These are phyloP conservation scores for Juncus inflexus DNA, from an alignment of 176 grass and related monocot species.

Conservation along the genomic window DNA sequence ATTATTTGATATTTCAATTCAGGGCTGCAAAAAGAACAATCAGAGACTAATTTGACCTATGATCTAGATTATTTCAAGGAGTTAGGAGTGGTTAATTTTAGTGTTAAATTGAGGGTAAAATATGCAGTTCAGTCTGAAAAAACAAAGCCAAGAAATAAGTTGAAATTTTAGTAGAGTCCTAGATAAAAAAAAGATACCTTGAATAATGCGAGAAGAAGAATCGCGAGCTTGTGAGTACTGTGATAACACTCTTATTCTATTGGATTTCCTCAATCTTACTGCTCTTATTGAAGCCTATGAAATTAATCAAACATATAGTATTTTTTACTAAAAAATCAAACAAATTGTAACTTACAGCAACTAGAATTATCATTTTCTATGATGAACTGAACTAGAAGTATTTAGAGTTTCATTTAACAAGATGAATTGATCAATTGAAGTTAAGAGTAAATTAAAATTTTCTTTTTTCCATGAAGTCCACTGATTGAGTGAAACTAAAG, in stretches of 20 bases:
- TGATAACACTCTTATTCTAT: conserved; percentile 38
- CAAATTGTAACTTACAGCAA: background rate
- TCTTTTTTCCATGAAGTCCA: background rate
- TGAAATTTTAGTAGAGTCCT: no score
- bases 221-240: conserved; percentile 65
- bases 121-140: no score
- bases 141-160: no score
- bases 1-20: background rate
- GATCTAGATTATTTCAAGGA: background rate
- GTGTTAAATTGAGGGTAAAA: no score
- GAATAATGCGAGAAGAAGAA: conserved; percentile 45
- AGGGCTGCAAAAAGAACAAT: background rate
- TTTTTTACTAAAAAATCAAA: background rate
- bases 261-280: conserved; percentile 30
- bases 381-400: background rate
- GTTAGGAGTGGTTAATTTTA: no score
- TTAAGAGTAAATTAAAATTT: background rate
- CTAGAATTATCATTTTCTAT: background rate
- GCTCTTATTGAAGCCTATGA: conserved; percentile 16
- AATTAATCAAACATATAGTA: background rate
- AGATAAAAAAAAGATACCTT: conserved; percentile 36
- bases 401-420: background rate
- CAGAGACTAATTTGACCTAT: background rate
- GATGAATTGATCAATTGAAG: background rate
- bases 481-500: no score